A percentile compares a stretch with the other conserved stretches of the same genome.
Conservation (phyloP, 768 basidiomycete species). For the Lanmaoa rubissima region DNA sequence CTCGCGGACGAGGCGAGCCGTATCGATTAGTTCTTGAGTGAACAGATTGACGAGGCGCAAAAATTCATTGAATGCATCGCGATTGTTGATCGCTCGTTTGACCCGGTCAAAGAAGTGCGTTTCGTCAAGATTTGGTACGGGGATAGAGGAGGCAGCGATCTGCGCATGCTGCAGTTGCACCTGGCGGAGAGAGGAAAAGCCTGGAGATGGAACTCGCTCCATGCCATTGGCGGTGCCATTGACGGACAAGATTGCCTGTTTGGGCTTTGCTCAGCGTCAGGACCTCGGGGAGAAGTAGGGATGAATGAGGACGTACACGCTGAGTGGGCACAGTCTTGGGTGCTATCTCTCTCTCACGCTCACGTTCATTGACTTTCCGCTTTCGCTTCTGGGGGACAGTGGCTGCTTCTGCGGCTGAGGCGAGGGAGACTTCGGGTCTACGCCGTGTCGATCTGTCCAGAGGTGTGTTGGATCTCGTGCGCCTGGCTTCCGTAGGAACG, state of each 20-base stretch:
- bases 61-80: slow-evolving; percentile 90
- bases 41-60: slow-evolving; percentile 93
- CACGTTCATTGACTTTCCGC: slow-evolving; percentile 51
- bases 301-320: slow-evolving; percentile 20
- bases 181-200: slow-evolving; percentile 21
- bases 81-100: slow-evolving; percentile 64
- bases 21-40: slow-evolving; percentile 91
- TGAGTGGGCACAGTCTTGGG: slow-evolving; percentile 23
- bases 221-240: slow-evolving; percentile 20
- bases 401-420: slow-evolving; percentile 36
- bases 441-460: slow-evolving; percentile 39
- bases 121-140: slow-evolving; percentile 44
- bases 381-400: slow-evolving; percentile 68
- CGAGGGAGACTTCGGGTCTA: slow-evolving; percentile 46
- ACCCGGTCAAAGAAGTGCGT: slow-evolving; percentile 92
- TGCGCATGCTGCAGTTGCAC: slow-evolving; percentile 24
- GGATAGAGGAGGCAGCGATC: slow-evolving; percentile 16
- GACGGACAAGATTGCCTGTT: slow-evolving; percentile 19
- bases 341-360: slow-evolving; percentile 35
- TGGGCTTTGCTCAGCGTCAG: slow-evolving; percentile 17
- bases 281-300: not conserved
- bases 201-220: slow-evolving; percentile 25
- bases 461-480: slow-evolving; percentile 36
- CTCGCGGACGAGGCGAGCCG: slow-evolving; percentile 77
- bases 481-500: slow-evolving; percentile 28